Base-by-base conservation (phyloP, 2,329 filamentous ascomycete species). In the Periconia sp. region DNA sequence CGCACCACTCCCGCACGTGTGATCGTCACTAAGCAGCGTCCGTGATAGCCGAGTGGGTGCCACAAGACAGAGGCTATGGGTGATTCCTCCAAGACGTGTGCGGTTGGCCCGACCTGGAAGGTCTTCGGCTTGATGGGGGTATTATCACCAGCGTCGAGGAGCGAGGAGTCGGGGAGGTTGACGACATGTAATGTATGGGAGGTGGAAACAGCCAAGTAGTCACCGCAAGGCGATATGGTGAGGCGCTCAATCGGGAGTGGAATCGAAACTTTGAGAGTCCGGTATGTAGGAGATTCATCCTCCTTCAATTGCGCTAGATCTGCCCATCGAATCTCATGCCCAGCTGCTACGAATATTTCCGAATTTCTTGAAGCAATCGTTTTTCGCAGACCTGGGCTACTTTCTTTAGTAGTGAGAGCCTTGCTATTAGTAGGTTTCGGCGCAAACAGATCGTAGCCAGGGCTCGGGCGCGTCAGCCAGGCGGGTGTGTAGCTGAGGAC, bases 281-380 rank as follows among this genome's bases (percentile, higher is more conserved):
- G 63, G 47, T 62, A 66, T 32, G 54, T 46, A 8, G 64, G 57
- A 29, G 56, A 43, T 16, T 41, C 34, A 43, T 50, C 59, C 41
- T 83, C 88, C 74, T 95, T 95, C 61, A 97, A 70, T 46, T 86
- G 83, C 37, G 84, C 83, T 41, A 99, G 73, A 70, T 96, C 89
- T 8, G 88, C 86, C 91, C 94, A 99, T 68, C 92, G 82, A 48
- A 99, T 87, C 70, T 97, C 89, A 58, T 87, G 92, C 35, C 92
- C 92, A 28, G 88, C 85, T 15, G 91, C 92, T 10, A 90, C 85
- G 65, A 97, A 97, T 8, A 97, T 76, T 62, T 99, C 92, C 1
- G 88, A 90, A 12, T 88, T 91, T 46, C 92, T 80, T 36, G 82
- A 84, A 8, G 91, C 92, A 59, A 97, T 86, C 0, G 85, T 91